Evolutionary conservation across 2,329 filamentous ascomycete genomes (phyloP).

Genomic region (Fusarium sp.): DNA sequence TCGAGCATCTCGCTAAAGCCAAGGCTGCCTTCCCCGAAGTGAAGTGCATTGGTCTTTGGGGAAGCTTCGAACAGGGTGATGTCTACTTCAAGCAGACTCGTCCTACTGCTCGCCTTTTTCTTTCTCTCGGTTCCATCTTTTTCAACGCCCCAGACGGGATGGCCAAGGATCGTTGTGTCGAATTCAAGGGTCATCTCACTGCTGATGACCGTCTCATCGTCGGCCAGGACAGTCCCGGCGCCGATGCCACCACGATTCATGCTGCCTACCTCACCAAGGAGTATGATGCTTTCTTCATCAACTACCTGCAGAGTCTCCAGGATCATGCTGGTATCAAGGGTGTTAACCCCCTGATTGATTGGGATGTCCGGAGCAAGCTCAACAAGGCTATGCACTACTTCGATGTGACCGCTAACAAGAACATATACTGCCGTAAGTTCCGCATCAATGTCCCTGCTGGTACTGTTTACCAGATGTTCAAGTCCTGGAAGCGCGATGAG

Average conservation of each 20-base stretch:
- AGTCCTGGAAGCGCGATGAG: conserved; percentile 42
- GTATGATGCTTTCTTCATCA: conserved; percentile 30
- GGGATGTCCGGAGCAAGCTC: conserved; percentile 19
- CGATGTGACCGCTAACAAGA: conserved; percentile 18
- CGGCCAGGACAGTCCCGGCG: conserved; percentile 33
- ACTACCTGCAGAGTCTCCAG: conserved; percentile 31
- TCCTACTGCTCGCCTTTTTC: conserved; percentile 18
- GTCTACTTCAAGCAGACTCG: conserved; percentile 26
- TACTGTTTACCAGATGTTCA: conserved; percentile 36
- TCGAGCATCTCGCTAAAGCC: conserved; percentile 24
- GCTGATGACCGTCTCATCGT: conserved; percentile 29
- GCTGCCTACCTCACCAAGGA: conserved; percentile 32
- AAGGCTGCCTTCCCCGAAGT: conserved; percentile 34
- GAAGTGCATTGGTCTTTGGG: conserved; percentile 36
- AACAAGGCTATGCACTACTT: conserved; percentile 38
- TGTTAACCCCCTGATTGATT: conserved; percentile 2
- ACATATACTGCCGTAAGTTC: conserved; percentile 29
- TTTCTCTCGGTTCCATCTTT: conserved; percentile 40
- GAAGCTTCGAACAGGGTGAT: conserved; percentile 39
- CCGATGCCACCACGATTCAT: not conserved
- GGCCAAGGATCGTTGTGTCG: conserved; percentile 27
- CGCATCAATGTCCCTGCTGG: not conserved
- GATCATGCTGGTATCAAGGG: conserved; percentile 21
- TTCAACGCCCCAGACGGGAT: conserved; percentile 40
- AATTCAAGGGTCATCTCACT: conserved; percentile 31